A percentile compares a stretch with the other conserved stretches of the same genome.
Evolutionary conservation across 805 yeast genomes (phyloP).

Genomic region (Wickerhamiella brachini): DNA sequence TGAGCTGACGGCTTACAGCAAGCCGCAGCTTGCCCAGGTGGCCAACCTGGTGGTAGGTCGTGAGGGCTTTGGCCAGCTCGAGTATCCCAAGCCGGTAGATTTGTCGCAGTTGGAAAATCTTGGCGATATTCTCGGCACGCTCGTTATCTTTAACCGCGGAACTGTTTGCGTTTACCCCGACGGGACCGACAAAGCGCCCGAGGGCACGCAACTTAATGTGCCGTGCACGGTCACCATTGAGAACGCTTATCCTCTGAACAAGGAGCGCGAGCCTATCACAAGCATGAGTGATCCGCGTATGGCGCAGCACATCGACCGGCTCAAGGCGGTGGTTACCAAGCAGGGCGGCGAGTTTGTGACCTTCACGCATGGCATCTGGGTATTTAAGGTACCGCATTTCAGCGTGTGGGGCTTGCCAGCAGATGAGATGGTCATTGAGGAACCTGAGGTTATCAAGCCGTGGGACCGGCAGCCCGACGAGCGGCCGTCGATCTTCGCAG

Average conservation of each 20-base stretch:
- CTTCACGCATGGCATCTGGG: constrained; percentile 61
- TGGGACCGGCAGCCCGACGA: background rate
- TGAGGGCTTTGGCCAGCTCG: constrained; percentile 52
- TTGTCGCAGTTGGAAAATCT: constrained; percentile 47
- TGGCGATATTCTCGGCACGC: constrained; percentile 47
- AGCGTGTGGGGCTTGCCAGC: constrained; percentile 78
- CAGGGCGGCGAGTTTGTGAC: constrained; percentile 70
- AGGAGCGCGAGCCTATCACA: constrained; percentile 42
- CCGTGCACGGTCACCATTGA: constrained; percentile 61
- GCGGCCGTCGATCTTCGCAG: background rate
- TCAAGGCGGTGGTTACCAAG: constrained; percentile 35
- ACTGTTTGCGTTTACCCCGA: constrained; percentile 61
- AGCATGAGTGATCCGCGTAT: constrained; percentile 62
- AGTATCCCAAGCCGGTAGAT: constrained; percentile 65
- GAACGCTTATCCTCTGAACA: constrained; percentile 59
- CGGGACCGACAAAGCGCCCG: constrained; percentile 36
- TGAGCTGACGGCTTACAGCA: constrained; percentile 40
- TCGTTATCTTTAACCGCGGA: constrained; percentile 48
- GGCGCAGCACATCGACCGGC: constrained; percentile 30
- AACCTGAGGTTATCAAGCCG: constrained; percentile 11
- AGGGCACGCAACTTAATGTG: constrained; percentile 66
- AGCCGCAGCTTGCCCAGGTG: constrained; percentile 46
- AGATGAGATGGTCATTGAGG: constrained; percentile 18
- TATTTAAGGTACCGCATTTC: constrained; percentile 77
- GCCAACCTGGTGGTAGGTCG: constrained; percentile 59